Evolutionary conservation across 139 green algal genomes (phyloP).

Genomic region (Desmodesmus armatus): DNA sequence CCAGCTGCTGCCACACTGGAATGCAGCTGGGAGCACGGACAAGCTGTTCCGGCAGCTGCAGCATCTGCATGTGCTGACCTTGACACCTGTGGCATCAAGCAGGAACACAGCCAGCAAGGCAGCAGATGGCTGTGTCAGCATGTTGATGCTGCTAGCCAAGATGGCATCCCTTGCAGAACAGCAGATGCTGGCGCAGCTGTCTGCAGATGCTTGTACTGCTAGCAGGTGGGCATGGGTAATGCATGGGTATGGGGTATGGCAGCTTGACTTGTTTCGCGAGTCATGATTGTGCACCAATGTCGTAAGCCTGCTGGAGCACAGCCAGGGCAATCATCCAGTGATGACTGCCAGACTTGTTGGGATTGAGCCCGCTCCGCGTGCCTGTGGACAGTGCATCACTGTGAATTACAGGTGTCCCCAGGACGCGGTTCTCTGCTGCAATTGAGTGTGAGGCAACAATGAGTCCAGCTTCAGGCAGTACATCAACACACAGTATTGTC

Average conservation of each 20-base stretch:
- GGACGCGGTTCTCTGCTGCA: too few species aligned
- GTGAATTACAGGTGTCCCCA: background rate
- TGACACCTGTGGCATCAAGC: background rate
- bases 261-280: background rate
- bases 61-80: conserved; percentile 3
- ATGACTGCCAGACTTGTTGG: background rate
- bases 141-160: background rate
- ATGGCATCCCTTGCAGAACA: background rate
- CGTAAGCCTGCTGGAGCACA: background rate
- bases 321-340: too few species aligned
- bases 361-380: background rate
- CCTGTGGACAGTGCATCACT: background rate
- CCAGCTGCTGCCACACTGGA: background rate
- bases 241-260: too few species aligned
- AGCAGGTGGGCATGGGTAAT: background rate
- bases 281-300: background rate
- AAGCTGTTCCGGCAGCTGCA: conserved; percentile 16
- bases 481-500: too few species aligned
- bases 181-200: conserved; percentile 3
- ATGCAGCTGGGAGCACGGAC: background rate
- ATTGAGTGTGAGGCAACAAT: background rate
- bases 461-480: background rate
- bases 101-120: background rate
- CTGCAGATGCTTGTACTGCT: background rate
- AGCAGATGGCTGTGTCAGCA: background rate